These are phyloP conservation scores for Fusarium sp. DNA, from an alignment of 2,329 filamentous ascomycete species.

Conservation along the genomic window DNA sequence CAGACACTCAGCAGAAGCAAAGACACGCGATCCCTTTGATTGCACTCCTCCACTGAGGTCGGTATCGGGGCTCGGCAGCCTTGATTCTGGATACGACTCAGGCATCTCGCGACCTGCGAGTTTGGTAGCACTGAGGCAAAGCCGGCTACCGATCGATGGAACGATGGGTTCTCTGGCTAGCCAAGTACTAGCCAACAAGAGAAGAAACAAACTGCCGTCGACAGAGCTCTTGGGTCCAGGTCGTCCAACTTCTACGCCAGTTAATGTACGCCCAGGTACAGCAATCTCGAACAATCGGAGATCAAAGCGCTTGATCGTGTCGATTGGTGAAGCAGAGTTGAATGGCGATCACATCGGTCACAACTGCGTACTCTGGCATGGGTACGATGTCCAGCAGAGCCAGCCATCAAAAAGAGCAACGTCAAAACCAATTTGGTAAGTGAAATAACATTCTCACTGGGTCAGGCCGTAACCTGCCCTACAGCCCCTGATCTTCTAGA, in stretches of 20 bases:
- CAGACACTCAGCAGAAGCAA: slow-evolving; percentile 24
- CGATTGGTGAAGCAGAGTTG: slow-evolving; percentile 36
- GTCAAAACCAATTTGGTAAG: slow-evolving; percentile 45
- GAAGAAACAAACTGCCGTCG: slow-evolving; percentile 31
- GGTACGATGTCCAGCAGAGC: slow-evolving; percentile 44
- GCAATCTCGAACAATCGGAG: slow-evolving; percentile 14
- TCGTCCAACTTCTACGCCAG: slow-evolving; percentile 29
- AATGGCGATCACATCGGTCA: slow-evolving; percentile 37
- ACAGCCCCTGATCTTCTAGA: slow-evolving; percentile 17
- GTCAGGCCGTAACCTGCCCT: slow-evolving; percentile 1
- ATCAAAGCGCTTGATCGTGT: slow-evolving; percentile 29
- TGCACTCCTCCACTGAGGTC: slow-evolving; percentile 41
- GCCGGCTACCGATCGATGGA: slow-evolving; percentile 37
- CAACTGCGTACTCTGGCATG: slow-evolving; percentile 47
- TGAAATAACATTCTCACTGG: slow-evolving; percentile 21
- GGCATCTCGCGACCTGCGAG: slow-evolving; percentile 40
- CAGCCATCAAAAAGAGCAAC: slow-evolving; percentile 35
- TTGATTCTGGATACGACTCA: slow-evolving; percentile 47
- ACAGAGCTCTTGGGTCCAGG: slow-evolving; percentile 38
- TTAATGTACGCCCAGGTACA: not conserved
- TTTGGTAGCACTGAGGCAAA: slow-evolving; percentile 34
- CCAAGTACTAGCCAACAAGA: slow-evolving; percentile 35
- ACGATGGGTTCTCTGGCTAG: slow-evolving; percentile 27
- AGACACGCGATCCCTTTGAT: slow-evolving; percentile 30
- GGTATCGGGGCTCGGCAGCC: slow-evolving; percentile 42